Conservation (phyloP, 2,329 filamentous ascomycete species). For the Pestalotiopsis fici region DNA sequence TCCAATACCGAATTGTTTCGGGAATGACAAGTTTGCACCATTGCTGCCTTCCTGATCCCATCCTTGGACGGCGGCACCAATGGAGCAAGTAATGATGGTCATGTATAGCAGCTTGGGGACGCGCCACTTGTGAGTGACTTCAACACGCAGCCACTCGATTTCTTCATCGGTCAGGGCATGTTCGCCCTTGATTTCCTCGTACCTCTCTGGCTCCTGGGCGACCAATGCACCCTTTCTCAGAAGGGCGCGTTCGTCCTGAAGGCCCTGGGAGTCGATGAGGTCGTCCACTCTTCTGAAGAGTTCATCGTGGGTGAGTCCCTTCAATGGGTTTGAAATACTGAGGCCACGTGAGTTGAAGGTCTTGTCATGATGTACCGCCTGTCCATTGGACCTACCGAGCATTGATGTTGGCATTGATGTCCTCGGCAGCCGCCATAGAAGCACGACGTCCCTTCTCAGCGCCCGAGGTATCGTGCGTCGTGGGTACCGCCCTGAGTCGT, state of each 20-base stretch:
- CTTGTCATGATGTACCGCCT: conserved; percentile 6
- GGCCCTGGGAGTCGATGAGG: conserved; percentile 16
- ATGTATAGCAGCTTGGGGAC: conserved; percentile 66
- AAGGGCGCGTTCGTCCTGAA: conserved; percentile 15
- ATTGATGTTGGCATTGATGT: conserved; percentile 47
- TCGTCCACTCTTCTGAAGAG: conserved; percentile 52
- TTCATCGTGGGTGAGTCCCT: conserved; percentile 49
- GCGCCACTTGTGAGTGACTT: conserved; percentile 66
- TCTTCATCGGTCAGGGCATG: conserved; percentile 61
- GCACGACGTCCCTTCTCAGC: conserved; percentile 36
- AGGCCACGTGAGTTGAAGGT: conserved; percentile 14
- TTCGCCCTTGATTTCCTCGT: conserved; percentile 42
- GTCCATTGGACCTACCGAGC: conserved; percentile 38
- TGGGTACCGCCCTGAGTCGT: conserved; percentile 6
- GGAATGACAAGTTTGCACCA: conserved; percentile 42
- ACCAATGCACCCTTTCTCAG: conserved; percentile 23
- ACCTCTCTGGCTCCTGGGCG: conserved; percentile 43
- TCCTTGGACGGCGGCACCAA: conserved; percentile 53
- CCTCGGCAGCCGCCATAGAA: conserved; percentile 32
- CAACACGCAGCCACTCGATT: conserved; percentile 53
- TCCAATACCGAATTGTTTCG: conserved; percentile 42
- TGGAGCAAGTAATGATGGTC: conserved; percentile 51
- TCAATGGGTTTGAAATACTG: conserved; percentile 56
- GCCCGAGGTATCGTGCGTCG: conserved; percentile 25
- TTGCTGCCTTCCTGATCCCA: conserved; percentile 45